phyloP scores from a whole-genome alignment of 352 stramenopile genomes.

The Pythium dissimile region DNA sequence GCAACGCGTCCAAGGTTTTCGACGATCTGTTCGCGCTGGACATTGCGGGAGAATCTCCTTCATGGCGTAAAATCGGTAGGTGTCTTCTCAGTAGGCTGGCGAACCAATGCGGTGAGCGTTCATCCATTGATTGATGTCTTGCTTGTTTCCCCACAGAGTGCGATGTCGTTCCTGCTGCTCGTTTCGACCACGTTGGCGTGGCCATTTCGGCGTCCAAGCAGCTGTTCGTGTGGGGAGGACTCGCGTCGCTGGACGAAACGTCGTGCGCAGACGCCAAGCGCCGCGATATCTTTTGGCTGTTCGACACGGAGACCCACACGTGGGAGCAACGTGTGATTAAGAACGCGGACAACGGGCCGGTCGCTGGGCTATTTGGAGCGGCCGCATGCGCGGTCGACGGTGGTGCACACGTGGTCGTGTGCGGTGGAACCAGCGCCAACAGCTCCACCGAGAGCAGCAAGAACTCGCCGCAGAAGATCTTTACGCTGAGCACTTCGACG shows the following conservation, averaged over 20 bases:
- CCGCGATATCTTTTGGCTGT: conserved; percentile 34
- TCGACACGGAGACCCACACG: conserved; percentile 41
- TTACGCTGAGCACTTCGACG: conserved; percentile 39
- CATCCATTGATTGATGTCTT: not conserved
- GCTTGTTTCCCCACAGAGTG: conserved; percentile 11
- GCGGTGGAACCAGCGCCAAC: conserved; percentile 45
- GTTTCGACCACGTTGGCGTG: conserved; percentile 63
- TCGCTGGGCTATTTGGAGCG: conserved; percentile 40
- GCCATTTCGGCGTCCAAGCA: conserved; percentile 40
- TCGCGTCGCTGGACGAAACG: conserved; percentile 35
- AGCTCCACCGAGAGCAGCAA: conserved; percentile 14
- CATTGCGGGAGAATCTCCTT: conserved; percentile 25
- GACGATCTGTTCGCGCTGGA: conserved; percentile 69
- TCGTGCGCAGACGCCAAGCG: conserved; percentile 6
- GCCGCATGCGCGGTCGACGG: conserved; percentile 43
- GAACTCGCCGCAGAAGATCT: conserved; percentile 41
- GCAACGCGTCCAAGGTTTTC: conserved; percentile 64
- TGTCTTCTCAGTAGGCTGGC: not conserved
- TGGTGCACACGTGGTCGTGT: conserved; percentile 52
- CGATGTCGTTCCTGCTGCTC: conserved; percentile 7
- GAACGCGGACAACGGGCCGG: conserved; percentile 30
- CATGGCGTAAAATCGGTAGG: conserved; percentile 57
- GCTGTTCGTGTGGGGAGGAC: conserved; percentile 59
- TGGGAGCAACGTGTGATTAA: conserved; percentile 42
- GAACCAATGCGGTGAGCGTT: not conserved